Evolutionary conservation across 768 basidiomycete genomes (phyloP), one percentile per base, ranked within the genome.

Genomic region (Calocera viscosa): DNA sequence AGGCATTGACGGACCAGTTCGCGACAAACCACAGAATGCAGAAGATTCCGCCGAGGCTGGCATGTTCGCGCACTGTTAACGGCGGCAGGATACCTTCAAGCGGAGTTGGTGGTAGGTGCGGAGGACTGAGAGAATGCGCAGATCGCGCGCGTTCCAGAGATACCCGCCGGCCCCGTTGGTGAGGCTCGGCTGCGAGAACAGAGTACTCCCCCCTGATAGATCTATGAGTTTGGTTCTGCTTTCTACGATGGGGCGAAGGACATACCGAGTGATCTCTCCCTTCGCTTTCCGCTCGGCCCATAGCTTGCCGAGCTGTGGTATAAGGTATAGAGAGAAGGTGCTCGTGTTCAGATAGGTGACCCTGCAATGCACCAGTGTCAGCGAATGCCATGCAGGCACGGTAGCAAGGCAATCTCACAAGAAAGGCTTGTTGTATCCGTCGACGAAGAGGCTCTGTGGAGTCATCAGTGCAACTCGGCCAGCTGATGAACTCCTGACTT

Each of bases 21-120:
- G 95, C 95, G 38, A 86, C 79, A 72, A 99, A 96, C 92, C 94
- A 99, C 35, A 95, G 78, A 67, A 90, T 81, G 75, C 89, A 92
- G 76, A 97, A 98, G 64, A 81, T 76, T 3, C 84, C 78, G 2
- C 95, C 91, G 12, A 99, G 80, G 39, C 82, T 76, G 5, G 87
- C 86, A 0, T 95, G 98, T 77, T 97, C 86, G 53, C 73, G 74
- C 1, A 76, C 76, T 0, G 87, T 86, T 34, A 94, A 75, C 34
- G 82, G 84, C 1, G 75, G 72, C 35, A 75, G 63, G 12, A 68
- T 64, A 7, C 43, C 65, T 3, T 66, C 67, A 8, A 24, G 24
- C 12, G n/a, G 41, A 64, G 22, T 11, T 8, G 32, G n/a, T 22
- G 22, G 22, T 19, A 66, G n/a, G 26, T 14, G 64, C 33, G 64